These are phyloP conservation scores for Halenospora varia DNA, from an alignment of 495 filamentous ascomycete genomes.

Conservation along the genomic window DNA sequence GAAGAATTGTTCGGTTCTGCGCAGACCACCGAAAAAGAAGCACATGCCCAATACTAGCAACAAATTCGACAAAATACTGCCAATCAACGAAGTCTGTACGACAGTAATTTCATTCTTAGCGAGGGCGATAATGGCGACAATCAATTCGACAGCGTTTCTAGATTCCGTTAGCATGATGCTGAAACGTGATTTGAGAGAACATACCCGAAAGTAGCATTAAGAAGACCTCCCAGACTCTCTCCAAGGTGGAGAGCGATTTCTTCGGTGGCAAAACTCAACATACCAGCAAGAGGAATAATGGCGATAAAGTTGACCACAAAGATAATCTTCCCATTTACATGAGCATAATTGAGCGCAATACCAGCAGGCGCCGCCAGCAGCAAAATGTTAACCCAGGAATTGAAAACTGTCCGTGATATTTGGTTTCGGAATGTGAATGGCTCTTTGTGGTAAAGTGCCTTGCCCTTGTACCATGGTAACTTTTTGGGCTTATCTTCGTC, in stretches of 20 bases:
- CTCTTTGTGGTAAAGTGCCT: conserved; percentile 29
- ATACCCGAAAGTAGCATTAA: conserved; percentile 88
- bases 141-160: conserved; percentile 88
- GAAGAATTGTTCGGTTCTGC: conserved; percentile 80
- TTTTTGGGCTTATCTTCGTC: conserved; percentile 34
- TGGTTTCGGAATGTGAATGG: conserved; percentile 66
- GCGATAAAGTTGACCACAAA: conserved; percentile 88
- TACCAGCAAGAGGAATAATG: conserved; percentile 82
- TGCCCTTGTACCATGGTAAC: conserved; percentile 30
- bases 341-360: conserved; percentile 66
- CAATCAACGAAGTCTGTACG: conserved; percentile 89
- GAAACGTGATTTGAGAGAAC: conserved; percentile 11
- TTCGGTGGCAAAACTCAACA: conserved; percentile 90
- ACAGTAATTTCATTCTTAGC: conserved; percentile 70
- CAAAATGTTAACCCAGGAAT: conserved; percentile 81
- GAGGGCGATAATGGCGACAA: conserved; percentile 83
- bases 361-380: conserved; percentile 76
- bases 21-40: conserved; percentile 85
- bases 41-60: conserved; percentile 91
- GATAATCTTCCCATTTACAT: conserved; percentile 43
- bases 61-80: conserved; percentile 86
- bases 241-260: conserved; percentile 80
- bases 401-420: conserved; percentile 64
- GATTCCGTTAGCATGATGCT: conserved; percentile 10
- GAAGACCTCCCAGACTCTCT: conserved; percentile 78